Conservation (phyloP, 2,329 filamentous ascomycete genomes). For the Pseudocercospora crystallina region DNA sequence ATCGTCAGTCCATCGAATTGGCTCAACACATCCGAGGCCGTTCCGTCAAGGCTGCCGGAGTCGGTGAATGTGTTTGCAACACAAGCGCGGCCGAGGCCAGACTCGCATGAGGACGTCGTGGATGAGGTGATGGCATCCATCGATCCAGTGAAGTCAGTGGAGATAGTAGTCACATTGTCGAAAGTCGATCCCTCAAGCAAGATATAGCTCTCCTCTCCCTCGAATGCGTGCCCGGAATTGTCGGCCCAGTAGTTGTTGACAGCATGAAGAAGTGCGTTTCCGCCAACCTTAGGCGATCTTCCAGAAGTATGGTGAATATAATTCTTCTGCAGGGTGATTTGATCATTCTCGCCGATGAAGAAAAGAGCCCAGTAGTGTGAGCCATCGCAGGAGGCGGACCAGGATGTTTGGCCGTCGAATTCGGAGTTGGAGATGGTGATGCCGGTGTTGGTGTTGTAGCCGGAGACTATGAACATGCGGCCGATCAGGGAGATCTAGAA, state of each 20-base stretch:
- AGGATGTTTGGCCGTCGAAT: conserved; percentile 56
- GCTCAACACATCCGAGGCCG: conserved; percentile 13
- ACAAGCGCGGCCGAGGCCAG: conserved; percentile 14
- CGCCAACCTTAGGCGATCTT: conserved; percentile 57
- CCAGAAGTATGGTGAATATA: conserved; percentile 61
- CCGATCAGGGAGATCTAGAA: conserved; percentile 56
- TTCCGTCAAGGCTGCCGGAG: conserved; percentile 14
- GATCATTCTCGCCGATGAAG: conserved; percentile 56
- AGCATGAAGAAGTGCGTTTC: conserved; percentile 59
- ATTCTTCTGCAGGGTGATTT: conserved; percentile 61
- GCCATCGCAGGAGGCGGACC: conserved; percentile 60
- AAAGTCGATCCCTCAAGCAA: conserved; percentile 27
- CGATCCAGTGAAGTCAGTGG: conserved; percentile 8
- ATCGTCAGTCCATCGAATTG: conserved; percentile 17
- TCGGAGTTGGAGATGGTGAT: conserved; percentile 62
- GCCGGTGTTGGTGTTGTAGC: conserved; percentile 53
- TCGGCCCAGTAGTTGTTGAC: conserved; percentile 64
- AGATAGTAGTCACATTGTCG: conserved; percentile 14
- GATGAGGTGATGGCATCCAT: conserved; percentile 15
- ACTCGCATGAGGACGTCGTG: conserved; percentile 5
- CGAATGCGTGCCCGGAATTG: conserved; percentile 56
- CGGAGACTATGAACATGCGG: conserved; percentile 62
- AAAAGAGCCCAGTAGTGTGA: conserved; percentile 41
- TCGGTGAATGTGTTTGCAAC: conserved; percentile 10
- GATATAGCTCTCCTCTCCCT: conserved; percentile 20